Conservation (phyloP, 768 basidiomycete species). For the Lactarius quietus region DNA sequence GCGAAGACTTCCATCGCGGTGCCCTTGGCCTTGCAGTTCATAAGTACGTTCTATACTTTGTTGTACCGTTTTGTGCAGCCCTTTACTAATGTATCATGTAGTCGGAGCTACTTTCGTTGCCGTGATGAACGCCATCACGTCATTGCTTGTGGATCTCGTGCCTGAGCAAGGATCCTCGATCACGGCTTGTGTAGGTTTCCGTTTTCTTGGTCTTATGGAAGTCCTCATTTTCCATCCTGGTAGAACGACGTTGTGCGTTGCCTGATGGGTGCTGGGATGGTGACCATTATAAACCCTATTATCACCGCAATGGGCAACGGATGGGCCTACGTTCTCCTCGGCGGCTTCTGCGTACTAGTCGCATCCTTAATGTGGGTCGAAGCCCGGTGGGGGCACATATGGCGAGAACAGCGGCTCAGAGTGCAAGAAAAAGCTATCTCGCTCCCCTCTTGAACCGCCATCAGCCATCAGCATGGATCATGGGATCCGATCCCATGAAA, state of each 20-base stretch:
- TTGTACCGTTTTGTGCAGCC: conserved; percentile 6
- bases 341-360: conserved; percentile 44
- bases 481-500: background rate
- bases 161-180: conserved; percentile 62
- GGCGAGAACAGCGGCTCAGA: conserved; percentile 37
- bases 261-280: conserved; percentile 52
- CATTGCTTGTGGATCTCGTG: conserved; percentile 61
- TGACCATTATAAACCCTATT: conserved; percentile 62
- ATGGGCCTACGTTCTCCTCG: conserved; percentile 68
- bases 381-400: conserved; percentile 52
- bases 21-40: conserved; percentile 49
- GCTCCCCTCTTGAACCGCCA: background rate
- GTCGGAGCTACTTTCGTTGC: conserved; percentile 48
- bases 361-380: conserved; percentile 50
- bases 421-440: background rate
- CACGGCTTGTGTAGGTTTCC: conserved; percentile 63
- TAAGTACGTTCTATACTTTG: conserved; percentile 31
- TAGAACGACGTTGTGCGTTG: conserved; percentile 75
- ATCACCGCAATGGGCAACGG: conserved; percentile 57
- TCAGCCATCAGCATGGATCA: background rate
- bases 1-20: conserved; percentile 46
- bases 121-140: conserved; percentile 55
- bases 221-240: background rate
- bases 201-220: background rate
- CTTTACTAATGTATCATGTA: conserved; percentile 27